Percentiles rank a stretch among this genome's conserved stretches.
Evolutionary conservation across 2,329 filamentous ascomycete species (phyloP).

Genomic region (Nemania diffusa): DNA sequence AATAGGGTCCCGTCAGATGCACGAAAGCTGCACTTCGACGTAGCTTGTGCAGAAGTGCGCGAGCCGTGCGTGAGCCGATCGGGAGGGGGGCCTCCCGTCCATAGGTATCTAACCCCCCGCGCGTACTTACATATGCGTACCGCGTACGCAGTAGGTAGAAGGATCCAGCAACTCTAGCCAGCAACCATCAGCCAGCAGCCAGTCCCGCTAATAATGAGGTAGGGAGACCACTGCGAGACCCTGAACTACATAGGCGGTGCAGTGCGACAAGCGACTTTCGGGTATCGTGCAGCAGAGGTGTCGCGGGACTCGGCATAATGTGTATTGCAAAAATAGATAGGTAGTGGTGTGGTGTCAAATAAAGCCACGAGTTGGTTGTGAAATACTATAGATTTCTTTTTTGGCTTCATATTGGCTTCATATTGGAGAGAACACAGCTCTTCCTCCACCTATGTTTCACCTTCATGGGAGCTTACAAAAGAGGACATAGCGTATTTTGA

Average conservation of each 20-base stretch:
- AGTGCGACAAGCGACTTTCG: background rate
- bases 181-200: background rate
- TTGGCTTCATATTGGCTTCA: background rate
- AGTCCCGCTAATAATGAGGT: background rate
- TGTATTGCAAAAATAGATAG: background rate
- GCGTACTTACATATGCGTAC: background rate
- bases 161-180: constrained; percentile 1
- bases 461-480: background rate
- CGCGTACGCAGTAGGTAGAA: constrained; percentile 2
- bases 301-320: background rate
- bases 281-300: background rate
- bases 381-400: background rate
- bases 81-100: constrained; percentile 33
- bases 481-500: background rate
- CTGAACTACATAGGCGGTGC: constrained; percentile 1
- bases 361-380: background rate
- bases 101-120: background rate
- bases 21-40: constrained; percentile 37
- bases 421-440: background rate
- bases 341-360: background rate
- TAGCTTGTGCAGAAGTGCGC: constrained; percentile 31
- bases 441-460: background rate
- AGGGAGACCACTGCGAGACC: background rate
- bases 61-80: constrained; percentile 26
- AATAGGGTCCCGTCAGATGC: constrained; percentile 31